A percentile compares a stretch with the other conserved stretches of the same genome.
Evolutionary conservation across 345 rosid genomes (phyloP).

Genomic region (Bruguiera parviflora): DNA sequence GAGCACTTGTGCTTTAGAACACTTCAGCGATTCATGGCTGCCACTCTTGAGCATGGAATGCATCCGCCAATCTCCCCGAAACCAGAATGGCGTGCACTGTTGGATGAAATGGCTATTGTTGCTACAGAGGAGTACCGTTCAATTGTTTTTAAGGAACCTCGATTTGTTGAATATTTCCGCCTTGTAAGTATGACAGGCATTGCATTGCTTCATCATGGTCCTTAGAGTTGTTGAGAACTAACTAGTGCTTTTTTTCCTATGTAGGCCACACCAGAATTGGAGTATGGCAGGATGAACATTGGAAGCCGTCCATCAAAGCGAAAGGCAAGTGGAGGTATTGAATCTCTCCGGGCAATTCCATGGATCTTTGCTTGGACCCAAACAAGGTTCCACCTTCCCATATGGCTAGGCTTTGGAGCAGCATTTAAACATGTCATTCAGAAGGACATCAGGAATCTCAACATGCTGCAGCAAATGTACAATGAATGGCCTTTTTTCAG

Average conservation of each 20-base stretch:
- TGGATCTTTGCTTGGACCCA: slow-evolving; percentile 99
- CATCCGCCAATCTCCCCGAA: slow-evolving; percentile 86
- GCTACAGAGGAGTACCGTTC: slow-evolving; percentile 93
- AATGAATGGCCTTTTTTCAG: slow-evolving; percentile 92
- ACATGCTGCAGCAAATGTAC: slow-evolving; percentile 85
- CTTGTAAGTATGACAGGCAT: slow-evolving; percentile 50
- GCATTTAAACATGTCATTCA: slow-evolving; percentile 69
- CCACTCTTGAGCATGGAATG: slow-evolving; percentile 97
- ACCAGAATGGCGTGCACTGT: slow-evolving; percentile 88
- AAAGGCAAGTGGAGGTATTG: slow-evolving; percentile 95
- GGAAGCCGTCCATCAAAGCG: slow-evolving; percentile 97
- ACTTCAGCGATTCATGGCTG: slow-evolving; percentile 94
- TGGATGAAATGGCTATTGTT: slow-evolving; percentile 89
- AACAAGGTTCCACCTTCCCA: slow-evolving; percentile 96
- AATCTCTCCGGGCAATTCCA: slow-evolving; percentile 95
- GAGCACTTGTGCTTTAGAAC: slow-evolving; percentile 92
- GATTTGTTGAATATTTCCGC: slow-evolving; percentile 96
- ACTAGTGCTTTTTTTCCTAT: slow-evolving; percentile 14
- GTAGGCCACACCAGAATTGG: slow-evolving; percentile 98
- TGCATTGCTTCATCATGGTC: neutral
- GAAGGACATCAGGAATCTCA: slow-evolving; percentile 73
- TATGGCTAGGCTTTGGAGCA: slow-evolving; percentile 95
- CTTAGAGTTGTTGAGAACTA: slow-evolving; percentile 4
- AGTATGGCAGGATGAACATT: slow-evolving; percentile 96
- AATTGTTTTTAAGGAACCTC: slow-evolving; percentile 81